Base-by-base conservation (phyloP, 768 basidiomycete species). In the Chalciporus sphaerocephalus region DNA sequence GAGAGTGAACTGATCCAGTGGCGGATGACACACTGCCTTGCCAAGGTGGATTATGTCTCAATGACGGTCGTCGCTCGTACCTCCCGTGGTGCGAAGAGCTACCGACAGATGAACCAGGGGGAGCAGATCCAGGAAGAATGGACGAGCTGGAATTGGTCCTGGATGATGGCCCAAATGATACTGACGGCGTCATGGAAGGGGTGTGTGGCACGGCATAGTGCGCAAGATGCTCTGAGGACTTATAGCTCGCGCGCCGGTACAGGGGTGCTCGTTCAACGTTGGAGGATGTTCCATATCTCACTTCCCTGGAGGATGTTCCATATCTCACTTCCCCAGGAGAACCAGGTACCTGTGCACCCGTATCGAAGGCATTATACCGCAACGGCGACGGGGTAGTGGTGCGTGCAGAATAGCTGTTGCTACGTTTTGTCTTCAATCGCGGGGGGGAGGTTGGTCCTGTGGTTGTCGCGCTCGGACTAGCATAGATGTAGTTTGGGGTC, bases 111-210 rank as follows among this genome's bases (percentile, higher is more conserved):
- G 68, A 71, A 46, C 62, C 67, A 53, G 65, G 64, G 6, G 65
- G 67, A 9, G 65, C 62, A 30, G 69, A 70, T 18, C 68, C 67
- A 28, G 67, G 73, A 41, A 62, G 67, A 25, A 77, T 54, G 1
- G 80, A 80, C 9, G 75, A 74, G 49, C 66, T 74, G 5, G 77
- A 79, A 43, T 71, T 72, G n/a, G 78, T 75, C 17, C 74, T 72
- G 34, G 75, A 75, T 37, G 78, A 79, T 10, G 65, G 41, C 4
- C 65, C 64, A 40, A 71, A 65, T 17, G 59, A 59, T 16, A 61
- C 55, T 4, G 65, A 67, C 6, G 63, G 65, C 5, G 67, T 51
- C 47, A 64, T 48, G 37, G 55, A 59, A 13, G 67, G 58, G 8
- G 65, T 61, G 32, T 48, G 60, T 2, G 59, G 54, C 51, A 68